Percentiles rank a stretch among this genome's conserved stretches.
These are phyloP conservation scores for Paraurostyla sp. DNA, from an alignment of 73 alveolate genomes.

Conservation along the genomic window DNA sequence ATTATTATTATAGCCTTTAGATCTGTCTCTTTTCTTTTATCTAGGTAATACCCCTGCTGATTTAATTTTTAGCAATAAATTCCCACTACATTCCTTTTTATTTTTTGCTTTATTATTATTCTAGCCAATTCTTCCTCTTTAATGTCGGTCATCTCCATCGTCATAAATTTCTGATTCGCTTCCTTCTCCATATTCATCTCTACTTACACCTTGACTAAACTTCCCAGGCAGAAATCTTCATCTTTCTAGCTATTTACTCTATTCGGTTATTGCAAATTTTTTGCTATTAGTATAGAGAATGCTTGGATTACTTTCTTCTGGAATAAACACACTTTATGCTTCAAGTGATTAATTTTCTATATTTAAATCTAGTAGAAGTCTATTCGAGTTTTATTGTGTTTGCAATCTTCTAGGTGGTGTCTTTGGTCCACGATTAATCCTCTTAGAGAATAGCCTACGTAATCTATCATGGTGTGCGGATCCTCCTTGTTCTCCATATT, in stretches of 20 bases:
- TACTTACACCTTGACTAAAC: not conserved
- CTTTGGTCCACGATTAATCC: not conserved
- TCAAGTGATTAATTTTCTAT: not conserved
- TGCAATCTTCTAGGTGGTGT: conserved; percentile 30
- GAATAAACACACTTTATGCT: not conserved
- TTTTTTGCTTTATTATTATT: not conserved
- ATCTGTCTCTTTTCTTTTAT: not conserved
- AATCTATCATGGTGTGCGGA: conserved; percentile 25
- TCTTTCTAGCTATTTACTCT: not conserved
- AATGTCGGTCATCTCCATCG: not conserved
- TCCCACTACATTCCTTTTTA: not conserved
- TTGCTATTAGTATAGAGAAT: not conserved
- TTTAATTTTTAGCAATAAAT: not conserved
- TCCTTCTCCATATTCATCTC: not conserved
- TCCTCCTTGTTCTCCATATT: conserved; percentile 33
- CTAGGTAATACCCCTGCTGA: conserved; percentile 2
- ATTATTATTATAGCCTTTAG: not conserved
- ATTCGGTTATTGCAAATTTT: conserved; percentile 7
- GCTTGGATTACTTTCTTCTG: not conserved
- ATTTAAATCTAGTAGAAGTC: not conserved
- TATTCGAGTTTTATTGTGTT: conserved; percentile 4
- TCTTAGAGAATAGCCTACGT: conserved; percentile 1
- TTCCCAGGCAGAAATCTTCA: not conserved
- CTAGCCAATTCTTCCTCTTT: too few species aligned
- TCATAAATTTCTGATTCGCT: not conserved